Evolutionary conservation across 164 flowering plant species (phyloP).

Genomic region (Berberis vulgaris): DNA sequence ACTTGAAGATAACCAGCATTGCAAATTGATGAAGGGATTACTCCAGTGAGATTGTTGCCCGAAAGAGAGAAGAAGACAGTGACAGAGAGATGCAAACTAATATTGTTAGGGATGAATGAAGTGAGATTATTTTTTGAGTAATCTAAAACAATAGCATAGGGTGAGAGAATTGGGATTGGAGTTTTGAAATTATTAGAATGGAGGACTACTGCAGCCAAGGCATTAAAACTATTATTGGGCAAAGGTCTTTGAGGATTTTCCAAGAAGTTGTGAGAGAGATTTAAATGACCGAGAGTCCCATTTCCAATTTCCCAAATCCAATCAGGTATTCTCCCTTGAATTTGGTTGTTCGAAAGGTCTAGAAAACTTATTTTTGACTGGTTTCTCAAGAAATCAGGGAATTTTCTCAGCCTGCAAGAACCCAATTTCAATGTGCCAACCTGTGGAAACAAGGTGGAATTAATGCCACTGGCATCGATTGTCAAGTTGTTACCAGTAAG

Average conservation of each 20-base stretch:
- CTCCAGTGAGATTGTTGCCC: constrained; percentile 11
- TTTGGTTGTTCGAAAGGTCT: constrained; percentile 42
- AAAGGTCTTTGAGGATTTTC: not conserved
- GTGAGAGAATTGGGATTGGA: constrained; percentile 21
- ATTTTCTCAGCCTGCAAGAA: constrained; percentile 25
- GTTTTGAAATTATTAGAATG: constrained; percentile 29
- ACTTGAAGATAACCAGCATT: constrained; percentile 22
- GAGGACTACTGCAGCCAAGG: constrained; percentile 25
- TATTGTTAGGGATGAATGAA: constrained; percentile 19
- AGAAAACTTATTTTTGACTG: constrained; percentile 18
- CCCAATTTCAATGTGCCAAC: constrained; percentile 27
- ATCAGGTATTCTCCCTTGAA: constrained; percentile 29
- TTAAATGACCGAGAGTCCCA: constrained; percentile 12
- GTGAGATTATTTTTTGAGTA: constrained; percentile 39
- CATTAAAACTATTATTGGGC: not conserved
- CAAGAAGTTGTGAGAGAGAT: constrained; percentile 10
- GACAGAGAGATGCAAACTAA: constrained; percentile 7
- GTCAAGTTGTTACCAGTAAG: constrained; percentile 28
- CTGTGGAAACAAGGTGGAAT: constrained; percentile 12
- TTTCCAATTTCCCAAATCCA: constrained; percentile 31
- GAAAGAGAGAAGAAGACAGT: constrained; percentile 30
- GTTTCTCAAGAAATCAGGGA: constrained; percentile 28
- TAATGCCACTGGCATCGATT: not conserved
- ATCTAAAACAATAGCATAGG: constrained; percentile 21
- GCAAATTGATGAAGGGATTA: constrained; percentile 39